Evolutionary conservation across 306 rosid species (phyloP).

Genomic region (Acacia acuminata): DNA sequence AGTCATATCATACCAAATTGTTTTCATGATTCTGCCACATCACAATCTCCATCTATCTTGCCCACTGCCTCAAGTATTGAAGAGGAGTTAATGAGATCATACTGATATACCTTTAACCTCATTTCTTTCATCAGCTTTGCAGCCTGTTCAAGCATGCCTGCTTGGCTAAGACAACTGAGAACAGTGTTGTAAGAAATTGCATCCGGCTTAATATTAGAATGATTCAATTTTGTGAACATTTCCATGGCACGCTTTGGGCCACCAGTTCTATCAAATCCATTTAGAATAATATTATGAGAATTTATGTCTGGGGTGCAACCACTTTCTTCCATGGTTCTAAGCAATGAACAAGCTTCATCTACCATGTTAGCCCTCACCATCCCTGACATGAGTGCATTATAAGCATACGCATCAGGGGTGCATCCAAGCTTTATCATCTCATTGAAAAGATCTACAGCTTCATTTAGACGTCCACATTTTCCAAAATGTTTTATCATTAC

Average conservation of each 20-base stretch:
- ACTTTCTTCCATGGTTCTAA: slow-evolving; percentile 78
- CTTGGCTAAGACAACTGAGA: slow-evolving; percentile 85
- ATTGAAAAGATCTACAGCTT: slow-evolving; percentile 69
- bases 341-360: slow-evolving; percentile 72
- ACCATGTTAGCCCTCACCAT: slow-evolving; percentile 79
- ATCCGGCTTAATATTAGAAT: slow-evolving; percentile 66
- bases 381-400: slow-evolving; percentile 96
- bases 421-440: slow-evolving; percentile 90
- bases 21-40: slow-evolving; percentile 31
- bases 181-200: slow-evolving; percentile 82
- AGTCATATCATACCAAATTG: neutral
- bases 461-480: slow-evolving; percentile 74
- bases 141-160: slow-evolving; percentile 91
- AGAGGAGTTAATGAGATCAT: slow-evolving; percentile 80
- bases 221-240: slow-evolving; percentile 72
- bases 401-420: slow-evolving; percentile 76
- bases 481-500: slow-evolving; percentile 97
- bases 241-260: slow-evolving; percentile 78
- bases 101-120: slow-evolving; percentile 68
- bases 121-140: slow-evolving; percentile 92
- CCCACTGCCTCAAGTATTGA: slow-evolving; percentile 98
- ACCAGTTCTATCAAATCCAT: slow-evolving; percentile 77
- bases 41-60: slow-evolving; percentile 66
- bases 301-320: slow-evolving; percentile 75
- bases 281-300: slow-evolving; percentile 78